Base-by-base conservation (phyloP, 192 early-diverging fungal genomes). In the Phycomyces blakesleeanus region DNA sequence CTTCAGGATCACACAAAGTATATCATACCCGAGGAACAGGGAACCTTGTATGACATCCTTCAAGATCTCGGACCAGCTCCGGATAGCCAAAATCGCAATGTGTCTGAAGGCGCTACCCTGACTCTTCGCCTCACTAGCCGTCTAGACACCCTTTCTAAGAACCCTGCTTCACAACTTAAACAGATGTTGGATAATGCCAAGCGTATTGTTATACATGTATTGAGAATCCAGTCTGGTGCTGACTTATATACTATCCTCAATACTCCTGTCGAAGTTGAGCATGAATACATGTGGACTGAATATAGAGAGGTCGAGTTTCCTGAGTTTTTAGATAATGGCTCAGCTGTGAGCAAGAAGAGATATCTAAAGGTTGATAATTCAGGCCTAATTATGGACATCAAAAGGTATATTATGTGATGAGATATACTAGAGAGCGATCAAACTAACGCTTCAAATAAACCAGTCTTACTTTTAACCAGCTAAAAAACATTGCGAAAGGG, bases 121-220 rank as follows among this genome's bases (percentile, higher is more conserved):
- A 77, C 81, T 58, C 76, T 95, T 7, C 74, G 77, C 0, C 64
- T 95, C 16, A 80, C 80, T 20, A 91, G 87, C 68, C 76, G 89
- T n/a, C 89, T 91, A 63, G 85, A 85, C 3, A 81, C 76, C 42
- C 69, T 73, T 14, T 72, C 78, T 38, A 72, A 82, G 22, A 80
- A 87, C 54, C 53, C 59, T 25, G 51, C 40, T 1, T 34, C 54
- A 10, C 49, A 54, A 7, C 67, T 91, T 34, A 83, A 86, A 51
- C 83, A 88, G 7, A 73, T 95, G 39, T 85, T 92, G 58, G 80
- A 86, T 14, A 94, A 97, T 69, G 91, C 95, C 51, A 98, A 97
- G 77, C 84, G 94, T 41, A 84, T 90, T 67, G 82, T 93, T 40
- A 75, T 94, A 51, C 81, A 84, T 16, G 84, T 96, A 41, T 78